Evolutionary conservation across 2,329 filamentous ascomycete species (phyloP), one percentile per base, ranked within the genome.

Genomic region (Penicillium sp.): DNA sequence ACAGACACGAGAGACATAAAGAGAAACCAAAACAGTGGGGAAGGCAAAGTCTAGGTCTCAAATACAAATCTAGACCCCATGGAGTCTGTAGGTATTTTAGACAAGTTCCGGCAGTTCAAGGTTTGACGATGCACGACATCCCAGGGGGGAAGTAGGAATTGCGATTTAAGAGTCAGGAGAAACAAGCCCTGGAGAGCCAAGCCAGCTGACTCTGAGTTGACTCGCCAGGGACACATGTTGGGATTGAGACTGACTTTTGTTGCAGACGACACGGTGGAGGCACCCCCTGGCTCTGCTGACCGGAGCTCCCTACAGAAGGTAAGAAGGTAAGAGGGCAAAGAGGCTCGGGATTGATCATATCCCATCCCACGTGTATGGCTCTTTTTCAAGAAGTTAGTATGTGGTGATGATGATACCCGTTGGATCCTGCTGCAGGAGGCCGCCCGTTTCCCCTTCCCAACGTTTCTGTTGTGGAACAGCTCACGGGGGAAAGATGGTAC

Each of bases 391-490:
- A 39, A 55, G 55, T 56, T 51, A 22, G 20, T 32, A 5, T 49
- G n/a, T n/a, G 13, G 29, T 51, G 26, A 31, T 47, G 46, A 59
- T 53, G 50, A 56, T 51, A 52, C 34, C 44, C 50, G 61, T 67
- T 67, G 60, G 57, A 40, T 53, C 22, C 49, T 60, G 62, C 66
- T 71, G 70, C 70, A 72, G 63, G 61, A 68, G 57, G 58, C 66
- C 66, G 66, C 54, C 69, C 69, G 69, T 72, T 72, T 63, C 54
- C 39, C 39, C 39, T 51, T 56, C 58, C 52, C 63, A 69, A 69
- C 66, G 67, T 65, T 64, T 66, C 65, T 68, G 70, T 54, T 42
- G 71, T 73, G 70, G 54, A 70, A 73, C 70, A 50, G 39, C 40
- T 44, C 50, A 63, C 52, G 45, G 47, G 50, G 48, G 20, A 50